Evolutionary conservation across 2,329 filamentous ascomycete species (phyloP).

Genomic region (Trichoderma atroviride): DNA sequence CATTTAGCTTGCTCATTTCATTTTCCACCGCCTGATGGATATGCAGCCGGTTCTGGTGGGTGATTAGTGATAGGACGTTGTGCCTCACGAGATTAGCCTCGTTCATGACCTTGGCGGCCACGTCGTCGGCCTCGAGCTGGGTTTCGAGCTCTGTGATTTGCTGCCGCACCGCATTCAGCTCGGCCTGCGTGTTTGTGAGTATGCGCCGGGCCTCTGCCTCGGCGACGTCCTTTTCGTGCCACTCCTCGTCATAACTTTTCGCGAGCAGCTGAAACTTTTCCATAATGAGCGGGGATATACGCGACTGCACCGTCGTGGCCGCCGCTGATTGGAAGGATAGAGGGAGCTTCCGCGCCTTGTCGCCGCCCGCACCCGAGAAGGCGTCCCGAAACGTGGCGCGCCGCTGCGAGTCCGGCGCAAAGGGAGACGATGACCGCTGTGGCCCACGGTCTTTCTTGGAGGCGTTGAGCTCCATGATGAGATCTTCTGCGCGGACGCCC

Average conservation of each 20-base stretch:
- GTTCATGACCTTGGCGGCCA: constrained; percentile 51
- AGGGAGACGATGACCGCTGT: constrained; percentile 75
- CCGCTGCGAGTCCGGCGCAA: constrained; percentile 63
- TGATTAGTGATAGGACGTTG: constrained; percentile 53
- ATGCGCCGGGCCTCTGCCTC: constrained; percentile 69
- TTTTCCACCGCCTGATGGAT: constrained; percentile 56
- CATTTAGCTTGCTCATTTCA: constrained; percentile 55
- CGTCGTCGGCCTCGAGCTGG: constrained; percentile 58
- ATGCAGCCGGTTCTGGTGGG: constrained; percentile 56
- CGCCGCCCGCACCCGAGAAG: constrained; percentile 47
- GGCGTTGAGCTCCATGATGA: constrained; percentile 76
- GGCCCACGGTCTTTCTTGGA: constrained; percentile 67
- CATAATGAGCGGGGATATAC: constrained; percentile 68
- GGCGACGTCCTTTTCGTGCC: constrained; percentile 71
- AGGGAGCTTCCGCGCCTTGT: constrained; percentile 45
- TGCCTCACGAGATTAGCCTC: constrained; percentile 56
- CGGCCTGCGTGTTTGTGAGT: constrained; percentile 67
- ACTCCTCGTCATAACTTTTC: constrained; percentile 72
- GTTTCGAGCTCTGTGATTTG: constrained; percentile 61
- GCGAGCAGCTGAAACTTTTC: constrained; percentile 74
- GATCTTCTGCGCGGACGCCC: constrained; percentile 80
- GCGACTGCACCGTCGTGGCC: constrained; percentile 69
- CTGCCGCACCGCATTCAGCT: constrained; percentile 63
- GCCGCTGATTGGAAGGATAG: constrained; percentile 61
- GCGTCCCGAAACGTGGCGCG: constrained; percentile 58